Base-by-base conservation (phyloP, 192 early-diverging fungal species). In the Coemansia sp. region DNA sequence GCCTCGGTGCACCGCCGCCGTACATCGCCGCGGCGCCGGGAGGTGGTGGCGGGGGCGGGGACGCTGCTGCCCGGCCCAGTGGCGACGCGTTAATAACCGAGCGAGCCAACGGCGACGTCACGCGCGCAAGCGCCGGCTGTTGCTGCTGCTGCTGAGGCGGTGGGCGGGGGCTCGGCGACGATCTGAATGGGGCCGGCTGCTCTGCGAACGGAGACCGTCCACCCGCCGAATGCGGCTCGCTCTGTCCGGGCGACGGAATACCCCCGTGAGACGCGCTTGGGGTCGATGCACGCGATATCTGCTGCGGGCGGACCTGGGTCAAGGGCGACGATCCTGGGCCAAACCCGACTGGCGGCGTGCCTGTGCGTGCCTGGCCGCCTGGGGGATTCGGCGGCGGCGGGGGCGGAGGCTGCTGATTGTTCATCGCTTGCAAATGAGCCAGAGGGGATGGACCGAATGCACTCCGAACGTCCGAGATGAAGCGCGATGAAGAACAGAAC, bases 311-410 rank as follows among this genome's bases (percentile, higher is more conserved):
- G 19, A 72, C 57, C 21, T 72, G 68, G 22, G 68, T 37, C 8
- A 72, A 45, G 8, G 68, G 68, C 44, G 68, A 64, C 18, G 68
- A 72, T n/a, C 61, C 68, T 22, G 61, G 53, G 0, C 68, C 68
- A 55, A 72, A 72, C 7, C 68, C 68, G 34, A 64, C 68, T 0
- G 66, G 58, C 3, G 68, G 60, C 23, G 67, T 72, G 10, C 51
- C 45, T 4, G 45, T 55, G 18, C 68, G 53, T n/a, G 13, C 13
- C 10, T 37, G 38, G 16, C 39, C 51, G 18, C 56, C 53, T 48
- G 60, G 28, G 13, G 42, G 38, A 13, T 45, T 50, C 36, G 50
- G 41, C 8, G 56, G 48, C 42, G 57, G 64, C 13, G 67, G 67
- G 0, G 67, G 50, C 7, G 52, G 57, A 12, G 54, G 66, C 36